Percentiles rank a stretch among this genome's conserved stretches.
These are phyloP conservation scores for Vairimorpha apis DNA, from an alignment of 371 early-diverging fungal genomes.

Conservation along the genomic window DNA sequence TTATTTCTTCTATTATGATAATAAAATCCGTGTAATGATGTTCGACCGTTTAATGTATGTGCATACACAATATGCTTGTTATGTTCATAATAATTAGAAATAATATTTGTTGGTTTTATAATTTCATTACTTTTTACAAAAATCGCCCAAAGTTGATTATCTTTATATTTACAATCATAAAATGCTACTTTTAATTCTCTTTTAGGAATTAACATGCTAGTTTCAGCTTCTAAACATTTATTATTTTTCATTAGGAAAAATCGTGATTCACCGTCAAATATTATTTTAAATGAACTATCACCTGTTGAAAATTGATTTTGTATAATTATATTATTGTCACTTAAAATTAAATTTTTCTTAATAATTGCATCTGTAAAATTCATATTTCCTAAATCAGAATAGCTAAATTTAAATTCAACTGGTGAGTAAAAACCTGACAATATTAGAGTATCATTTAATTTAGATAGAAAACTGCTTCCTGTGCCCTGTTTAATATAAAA, in stretches of 20 bases:
- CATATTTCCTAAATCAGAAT: neutral
- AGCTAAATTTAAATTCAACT: neutral
- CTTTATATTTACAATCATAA: neutral
- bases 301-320: neutral
- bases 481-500: neutral
- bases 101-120: neutral
- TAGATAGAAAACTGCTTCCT: neutral
- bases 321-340: neutral
- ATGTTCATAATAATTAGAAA: no score
- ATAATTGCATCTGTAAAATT: neutral
- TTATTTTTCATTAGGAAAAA: slow-evolving; percentile 2
- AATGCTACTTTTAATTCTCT: neutral
- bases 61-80: no score
- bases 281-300: neutral
- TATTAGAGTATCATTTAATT: neutral
- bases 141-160: neutral
- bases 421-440: neutral
- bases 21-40: no score
- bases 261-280: neutral
- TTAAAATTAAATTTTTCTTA: neutral
- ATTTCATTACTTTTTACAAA: neutral
- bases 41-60: no score
- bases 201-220: no score
- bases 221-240: neutral
- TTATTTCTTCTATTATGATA: no score